Evolutionary conservation across 768 basidiomycete genomes (phyloP).

Genomic region (Sporobolomyces pararoseus): DNA sequence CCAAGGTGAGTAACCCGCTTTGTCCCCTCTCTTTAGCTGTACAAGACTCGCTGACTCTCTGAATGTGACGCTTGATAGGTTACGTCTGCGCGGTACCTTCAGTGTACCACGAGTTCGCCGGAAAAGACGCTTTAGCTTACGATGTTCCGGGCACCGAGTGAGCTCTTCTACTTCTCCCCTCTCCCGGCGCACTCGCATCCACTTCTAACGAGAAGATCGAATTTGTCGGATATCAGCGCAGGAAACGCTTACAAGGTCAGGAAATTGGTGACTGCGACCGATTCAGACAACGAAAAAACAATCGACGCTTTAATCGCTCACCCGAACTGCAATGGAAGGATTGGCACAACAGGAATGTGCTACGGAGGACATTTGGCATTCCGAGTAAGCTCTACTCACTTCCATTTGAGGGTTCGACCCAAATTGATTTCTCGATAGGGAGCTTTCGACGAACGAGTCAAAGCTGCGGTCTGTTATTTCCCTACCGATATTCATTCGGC

Average conservation of each 20-base stretch:
- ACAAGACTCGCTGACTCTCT: background rate
- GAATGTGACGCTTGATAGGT: slow-evolving; percentile 7
- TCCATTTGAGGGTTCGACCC: background rate
- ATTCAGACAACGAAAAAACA: slow-evolving; percentile 79
- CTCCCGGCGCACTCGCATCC: too few relatives aligned
- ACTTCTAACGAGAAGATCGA: background rate
- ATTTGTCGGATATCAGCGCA: slow-evolving; percentile 54
- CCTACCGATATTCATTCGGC: slow-evolving; percentile 83
- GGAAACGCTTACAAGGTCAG: slow-evolving; percentile 96
- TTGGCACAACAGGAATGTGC: slow-evolving; percentile 89
- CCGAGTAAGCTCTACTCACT: slow-evolving; percentile 53
- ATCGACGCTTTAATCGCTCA: slow-evolving; percentile 70
- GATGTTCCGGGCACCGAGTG: slow-evolving; percentile 66
- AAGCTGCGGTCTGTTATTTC: slow-evolving; percentile 87
- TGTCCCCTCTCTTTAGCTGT: background rate
- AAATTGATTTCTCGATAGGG: slow-evolving; percentile 55
- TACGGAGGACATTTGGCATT: slow-evolving; percentile 64
- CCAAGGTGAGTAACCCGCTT: slow-evolving; percentile 43
- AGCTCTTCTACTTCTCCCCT: background rate
- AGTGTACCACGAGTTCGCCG: slow-evolving; percentile 83
- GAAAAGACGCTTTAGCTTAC: slow-evolving; percentile 81
- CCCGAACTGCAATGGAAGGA: slow-evolving; percentile 82
- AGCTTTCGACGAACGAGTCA: slow-evolving; percentile 77
- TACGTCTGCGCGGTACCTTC: slow-evolving; percentile 49
- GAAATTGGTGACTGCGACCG: slow-evolving; percentile 80